Evolutionary conservation across 768 basidiomycete genomes (phyloP), one percentile per base, ranked within the genome.

Genomic region (Kwoniella sp.): DNA sequence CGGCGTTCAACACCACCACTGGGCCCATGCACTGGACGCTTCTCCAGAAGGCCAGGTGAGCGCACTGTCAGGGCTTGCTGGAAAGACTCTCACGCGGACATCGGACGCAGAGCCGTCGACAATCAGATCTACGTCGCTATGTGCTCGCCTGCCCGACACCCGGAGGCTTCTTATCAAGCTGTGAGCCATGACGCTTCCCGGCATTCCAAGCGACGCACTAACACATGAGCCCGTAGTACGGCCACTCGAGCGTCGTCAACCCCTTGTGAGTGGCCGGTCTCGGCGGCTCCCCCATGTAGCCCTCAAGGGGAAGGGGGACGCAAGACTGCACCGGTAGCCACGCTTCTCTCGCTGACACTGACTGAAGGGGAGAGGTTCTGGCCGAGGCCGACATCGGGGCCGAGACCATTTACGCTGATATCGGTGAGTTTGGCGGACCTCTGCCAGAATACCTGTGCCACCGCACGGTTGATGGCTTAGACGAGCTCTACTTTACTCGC

Each of bases 1-100:
- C 84, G 10, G 95, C 95, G 12, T 98, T 99, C 81, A 99, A 96
- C 71, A 76, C 83, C 65, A 95, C 91, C 3, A 98, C 95, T 0
- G 95, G 95, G 0, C 92, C 92, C 1, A 76, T 95, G 40, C 90
- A 98, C 73, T 99, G 95, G 95, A 88, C 91, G 62, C 78, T 99
- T 3, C 79, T 99, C 19, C 88, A 88, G 67, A 81, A 87, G 43
- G 84, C 85, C 50, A 78, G 90, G 89, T 87, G 67, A n/a, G 79
- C 73, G 19, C 37, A 14, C 19, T 8, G 19, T 17, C 19, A 22
- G 9, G 17, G 6, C 28, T 27, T 27, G 23, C 41, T 41, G 12
- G 5, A 33, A 33, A 33, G 36, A 17, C 20, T 7, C 5, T 20
- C 36, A 7, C 6, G 6, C 15, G 15, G 20, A 25, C n/a, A n/a